Evolutionary conservation across 352 stramenopile genomes (phyloP), one percentile per base, ranked within the genome.

Genomic region (Pythium sukuiense): DNA sequence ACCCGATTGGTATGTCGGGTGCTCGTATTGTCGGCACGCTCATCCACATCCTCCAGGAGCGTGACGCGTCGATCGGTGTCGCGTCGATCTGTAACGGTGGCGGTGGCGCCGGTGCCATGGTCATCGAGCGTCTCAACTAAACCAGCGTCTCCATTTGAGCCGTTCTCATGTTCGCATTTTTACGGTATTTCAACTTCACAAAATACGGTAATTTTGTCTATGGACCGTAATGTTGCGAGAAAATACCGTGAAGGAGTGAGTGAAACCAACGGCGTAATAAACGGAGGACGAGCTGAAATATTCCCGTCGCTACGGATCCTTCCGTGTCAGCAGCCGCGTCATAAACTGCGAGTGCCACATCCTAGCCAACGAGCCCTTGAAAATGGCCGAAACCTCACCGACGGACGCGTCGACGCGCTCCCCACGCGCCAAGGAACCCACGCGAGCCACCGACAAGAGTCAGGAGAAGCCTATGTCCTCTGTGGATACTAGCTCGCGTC

Each of bases 71-170:
- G n/a, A 92, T 99, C 50, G 97, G 97, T 45, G 97, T 87, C 74
- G 97, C 97, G 27, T 96, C 90, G 48, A 99, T 99, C 66, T 99
- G 97, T 77, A 99, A 99, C 78, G 98, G 98, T 33, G 98, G 98
- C 33, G 98, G 97, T 48, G 97, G 97, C 8, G 97, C 97, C 26
- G 97, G 92, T 48, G 97, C 97, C 5, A 96, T 99, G 71, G 76
- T 99, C 48, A 90, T 99, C 60, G 96, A 99, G 74, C 83, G 83
- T 43, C 72, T 92, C 60, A 83, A 81, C 69, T 92, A 89, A 57
- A 39, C 49, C 50, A 41, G 16, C 13, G 13, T 41, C 13, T 7
- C 27, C 16, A 41, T 3, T 24, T 24, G 50, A 35, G 29, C 16
- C 9, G 49, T 11, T 32, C n/a, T n/a, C n/a, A 20, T 49, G 41